Evolutionary conservation across 1,284 basidiomycete species (phyloP), one percentile per base, ranked within the genome.

Genomic region (Tilletia caries): DNA sequence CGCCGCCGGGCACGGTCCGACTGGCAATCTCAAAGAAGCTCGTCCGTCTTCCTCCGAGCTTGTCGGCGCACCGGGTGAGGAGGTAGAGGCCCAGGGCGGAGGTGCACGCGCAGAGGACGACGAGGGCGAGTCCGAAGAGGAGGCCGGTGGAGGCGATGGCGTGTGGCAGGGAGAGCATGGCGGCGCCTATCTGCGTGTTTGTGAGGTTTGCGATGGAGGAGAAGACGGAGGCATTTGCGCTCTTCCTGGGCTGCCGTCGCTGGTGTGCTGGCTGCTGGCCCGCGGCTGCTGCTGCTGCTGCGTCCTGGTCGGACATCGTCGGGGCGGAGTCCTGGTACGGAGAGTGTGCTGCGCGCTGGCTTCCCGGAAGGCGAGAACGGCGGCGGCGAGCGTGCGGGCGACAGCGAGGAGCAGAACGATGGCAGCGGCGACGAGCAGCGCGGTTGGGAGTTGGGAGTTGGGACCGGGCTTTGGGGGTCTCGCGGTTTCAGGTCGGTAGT

Each of bases 41-140:
- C 44, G 69, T 71, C 67, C 75, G 75, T 15, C 75, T 69, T 10
- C 80, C 81, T 1, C 85, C 84, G 0, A 92, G 88, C n/a, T 89
- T 87, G n/a, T 88, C 88, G 1, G 95, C 96, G 80, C 92, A 95
- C 13, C 91, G 85, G 10, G 92, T 91, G 33, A 98, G 88, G 18
- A 98, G 87, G 83, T 96, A 94, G 2, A 99, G 86, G 6, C 95
- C 96, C 75, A 96, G 93, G 0, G 88, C 89, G 2, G 91, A 91
- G 12, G 92, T 89, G 8, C 84, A 83, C 4, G 91, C 95, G 48
- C 92, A 97, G 75, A 94, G 88, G n/a, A 91, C 73, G 78, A 96
- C 95, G 37, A 93, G 93, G 20, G 93, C 79, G 67, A 94, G 88
- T 13, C 95, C 95, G 1, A 93, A 79, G 1, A 85, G 70, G 34